Percentiles rank a stretch among this genome's conserved stretches.
phyloP scores from a whole-genome alignment of 1,139 yeast species.

The Hyphopichia khmerensis region DNA sequence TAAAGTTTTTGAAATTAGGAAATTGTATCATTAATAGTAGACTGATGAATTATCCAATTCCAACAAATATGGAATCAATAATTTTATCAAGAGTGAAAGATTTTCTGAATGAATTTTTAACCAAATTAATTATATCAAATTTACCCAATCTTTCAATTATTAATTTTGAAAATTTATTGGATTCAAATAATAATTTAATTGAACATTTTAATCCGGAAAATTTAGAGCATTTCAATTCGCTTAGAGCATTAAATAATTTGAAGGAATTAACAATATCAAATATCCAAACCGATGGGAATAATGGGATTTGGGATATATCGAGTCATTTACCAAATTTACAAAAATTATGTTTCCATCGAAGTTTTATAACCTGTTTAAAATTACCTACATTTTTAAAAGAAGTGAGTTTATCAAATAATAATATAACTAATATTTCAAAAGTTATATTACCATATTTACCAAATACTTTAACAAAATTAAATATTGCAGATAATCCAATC shows the following conservation, averaged over 20 bases:
- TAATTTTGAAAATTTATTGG: constrained; percentile 3
- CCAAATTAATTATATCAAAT: constrained; percentile 8
- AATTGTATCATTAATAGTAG: constrained; percentile 13
- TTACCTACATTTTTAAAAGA: constrained; percentile 11
- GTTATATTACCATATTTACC: constrained; percentile 8
- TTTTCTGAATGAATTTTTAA: constrained; percentile 10
- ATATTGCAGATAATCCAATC: constrained; percentile 24
- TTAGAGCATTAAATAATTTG: constrained; percentile 2
- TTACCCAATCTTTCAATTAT: constrained; percentile 4
- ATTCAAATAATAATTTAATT: constrained; percentile 2
- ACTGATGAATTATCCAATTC: constrained; percentile 10
- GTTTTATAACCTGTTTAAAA: constrained; percentile 1
- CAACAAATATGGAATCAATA: constrained; percentile 10
- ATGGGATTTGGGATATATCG: constrained; percentile 2
- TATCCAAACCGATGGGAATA: not conserved
- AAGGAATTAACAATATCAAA: constrained; percentile 1
- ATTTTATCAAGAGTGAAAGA: constrained; percentile 15
- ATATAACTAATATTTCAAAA: constrained; percentile 9
- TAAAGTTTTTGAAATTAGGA: constrained; percentile 14
- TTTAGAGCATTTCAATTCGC: no score
- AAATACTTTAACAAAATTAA: constrained; percentile 10
- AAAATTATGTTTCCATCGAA: not conserved
- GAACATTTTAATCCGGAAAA: no score
- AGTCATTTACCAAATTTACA: not conserved
- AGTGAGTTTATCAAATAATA: constrained; percentile 13